A percentile compares a stretch with the other conserved stretches of the same genome.
Conservation (phyloP, 768 basidiomycete species). For the Lyophyllum semitale region DNA sequence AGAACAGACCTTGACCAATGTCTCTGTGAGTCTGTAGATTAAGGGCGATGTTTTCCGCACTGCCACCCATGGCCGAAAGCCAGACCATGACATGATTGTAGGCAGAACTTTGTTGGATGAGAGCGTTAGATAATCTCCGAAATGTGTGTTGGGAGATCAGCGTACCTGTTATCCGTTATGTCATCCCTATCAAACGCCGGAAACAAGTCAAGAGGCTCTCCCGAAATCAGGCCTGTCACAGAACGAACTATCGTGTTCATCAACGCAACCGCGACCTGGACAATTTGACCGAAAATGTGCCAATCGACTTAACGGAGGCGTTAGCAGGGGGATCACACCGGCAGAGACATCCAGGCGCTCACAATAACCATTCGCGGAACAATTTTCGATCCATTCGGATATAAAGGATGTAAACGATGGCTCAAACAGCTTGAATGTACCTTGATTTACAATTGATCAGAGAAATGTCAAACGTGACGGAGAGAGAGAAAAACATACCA, state of each 20-base stretch:
- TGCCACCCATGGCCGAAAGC: slow-evolving; percentile 35
- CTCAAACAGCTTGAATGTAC: slow-evolving; percentile 44
- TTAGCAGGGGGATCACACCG: slow-evolving; percentile 3
- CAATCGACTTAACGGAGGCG: slow-evolving; percentile 50
- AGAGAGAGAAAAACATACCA: slow-evolving; percentile 33
- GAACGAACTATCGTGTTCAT: slow-evolving; percentile 38
- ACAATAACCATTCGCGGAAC: slow-evolving; percentile 46
- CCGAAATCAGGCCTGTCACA: slow-evolving; percentile 29
- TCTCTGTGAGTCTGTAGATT: slow-evolving; percentile 47
- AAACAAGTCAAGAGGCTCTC: slow-evolving; percentile 26
- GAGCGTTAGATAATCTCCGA: slow-evolving; percentile 11
- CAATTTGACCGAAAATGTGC: slow-evolving; percentile 47
- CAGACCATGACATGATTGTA: slow-evolving; percentile 43
- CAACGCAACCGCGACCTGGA: slow-evolving; percentile 41
- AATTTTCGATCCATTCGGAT: slow-evolving; percentile 49
- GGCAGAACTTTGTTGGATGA: slow-evolving; percentile 30
- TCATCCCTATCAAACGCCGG: slow-evolving; percentile 32
- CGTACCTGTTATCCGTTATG: slow-evolving; percentile 14
- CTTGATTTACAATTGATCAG: slow-evolving; percentile 21
- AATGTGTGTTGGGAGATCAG: neutral
- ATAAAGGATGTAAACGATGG: slow-evolving; percentile 38
- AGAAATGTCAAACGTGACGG: neutral
- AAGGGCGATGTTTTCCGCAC: slow-evolving; percentile 32
- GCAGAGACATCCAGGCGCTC: slow-evolving; percentile 22
- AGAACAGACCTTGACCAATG: slow-evolving; percentile 43